phyloP scores from a whole-genome alignment of 768 basidiomycete species.

The Arthromyces matolae region DNA sequence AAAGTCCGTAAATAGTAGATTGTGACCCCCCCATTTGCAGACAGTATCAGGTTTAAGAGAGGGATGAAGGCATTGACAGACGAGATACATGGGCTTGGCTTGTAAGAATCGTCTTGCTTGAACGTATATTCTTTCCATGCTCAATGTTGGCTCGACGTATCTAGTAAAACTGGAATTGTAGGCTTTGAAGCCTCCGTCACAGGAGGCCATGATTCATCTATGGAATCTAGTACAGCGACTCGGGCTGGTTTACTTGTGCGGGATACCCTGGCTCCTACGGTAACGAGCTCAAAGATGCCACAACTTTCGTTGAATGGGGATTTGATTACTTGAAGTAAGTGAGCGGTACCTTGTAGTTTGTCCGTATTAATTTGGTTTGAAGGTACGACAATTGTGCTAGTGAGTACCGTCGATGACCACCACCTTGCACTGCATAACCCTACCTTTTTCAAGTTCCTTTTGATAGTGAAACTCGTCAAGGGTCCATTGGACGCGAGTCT shows the following conservation, averaged over 20 bases:
- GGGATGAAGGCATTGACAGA: conserved; percentile 56
- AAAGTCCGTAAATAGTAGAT: background rate
- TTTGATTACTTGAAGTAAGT: conserved; percentile 68
- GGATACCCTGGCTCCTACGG: conserved; percentile 62
- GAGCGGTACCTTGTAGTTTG: too few species aligned
- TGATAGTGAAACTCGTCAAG: conserved; percentile 53
- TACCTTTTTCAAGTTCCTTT: conserved; percentile 43
- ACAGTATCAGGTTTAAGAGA: conserved; percentile 46
- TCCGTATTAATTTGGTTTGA: too few species aligned
- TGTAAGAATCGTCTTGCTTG: conserved; percentile 41
- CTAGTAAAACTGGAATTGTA: conserved; percentile 41
- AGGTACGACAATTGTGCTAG: conserved; percentile 56
- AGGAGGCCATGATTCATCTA: background rate
- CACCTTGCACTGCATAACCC: background rate
- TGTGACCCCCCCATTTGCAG: conserved; percentile 24
- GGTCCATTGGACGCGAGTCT: conserved; percentile 50
- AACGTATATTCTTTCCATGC: too few species aligned
- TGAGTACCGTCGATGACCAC: conserved; percentile 20
- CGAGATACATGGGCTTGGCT: conserved; percentile 53
- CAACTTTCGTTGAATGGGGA: conserved; percentile 60
- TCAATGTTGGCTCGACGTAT: too few species aligned
- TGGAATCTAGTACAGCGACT: conserved; percentile 46
- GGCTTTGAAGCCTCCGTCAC: conserved; percentile 7
- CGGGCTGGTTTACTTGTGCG: conserved; percentile 68
- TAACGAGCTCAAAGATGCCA: conserved; percentile 55